A percentile compares a stretch with the other conserved stretches of the same genome.
Conservation (phyloP, 805 yeast species). For the Nakazawaea anatomiae region DNA sequence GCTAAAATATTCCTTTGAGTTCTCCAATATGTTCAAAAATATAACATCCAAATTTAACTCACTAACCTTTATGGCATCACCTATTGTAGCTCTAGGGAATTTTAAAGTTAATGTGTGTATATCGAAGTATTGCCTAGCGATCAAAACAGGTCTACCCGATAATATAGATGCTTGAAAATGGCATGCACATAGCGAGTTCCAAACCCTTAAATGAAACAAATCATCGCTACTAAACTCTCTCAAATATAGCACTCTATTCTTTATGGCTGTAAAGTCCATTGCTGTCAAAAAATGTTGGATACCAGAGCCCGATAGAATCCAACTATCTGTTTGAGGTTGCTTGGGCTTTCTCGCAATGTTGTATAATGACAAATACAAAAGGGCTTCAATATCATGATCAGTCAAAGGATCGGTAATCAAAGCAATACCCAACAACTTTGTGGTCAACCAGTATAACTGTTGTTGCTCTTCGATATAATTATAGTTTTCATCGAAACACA, state of each 20-base stretch:
- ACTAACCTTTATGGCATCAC: conserved; percentile 49
- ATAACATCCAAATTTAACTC: conserved; percentile 35
- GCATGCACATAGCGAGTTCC: conserved; percentile 45
- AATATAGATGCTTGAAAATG: conserved; percentile 48
- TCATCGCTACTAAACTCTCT: conserved; percentile 27
- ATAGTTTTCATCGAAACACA: conserved; percentile 50
- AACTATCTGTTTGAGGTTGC: conserved; percentile 46
- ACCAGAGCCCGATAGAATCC: conserved; percentile 48
- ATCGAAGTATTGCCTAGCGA: conserved; percentile 32
- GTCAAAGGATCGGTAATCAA: conserved; percentile 45
- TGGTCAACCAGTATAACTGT: conserved; percentile 40
- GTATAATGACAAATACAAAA: conserved; percentile 47
- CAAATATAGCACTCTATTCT: conserved; percentile 26
- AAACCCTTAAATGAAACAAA: conserved; percentile 47
- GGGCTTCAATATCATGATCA: conserved; percentile 57
- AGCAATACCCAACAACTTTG: conserved; percentile 42
- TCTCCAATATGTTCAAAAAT: conserved; percentile 17
- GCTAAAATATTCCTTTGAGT: conserved; percentile 9
- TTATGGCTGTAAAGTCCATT: conserved; percentile 37
- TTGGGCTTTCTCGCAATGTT: conserved; percentile 48
- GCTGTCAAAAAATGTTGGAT: conserved; percentile 42
- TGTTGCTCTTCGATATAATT: conserved; percentile 43
- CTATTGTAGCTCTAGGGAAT: conserved; percentile 44
- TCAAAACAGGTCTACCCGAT: conserved; percentile 38
- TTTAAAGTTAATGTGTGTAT: conserved; percentile 37